A percentile compares a stretch with the other conserved stretches of the same genome.
phyloP scores from a whole-genome alignment of 352 stramenopile genomes.

The Pythium sp. region DNA sequence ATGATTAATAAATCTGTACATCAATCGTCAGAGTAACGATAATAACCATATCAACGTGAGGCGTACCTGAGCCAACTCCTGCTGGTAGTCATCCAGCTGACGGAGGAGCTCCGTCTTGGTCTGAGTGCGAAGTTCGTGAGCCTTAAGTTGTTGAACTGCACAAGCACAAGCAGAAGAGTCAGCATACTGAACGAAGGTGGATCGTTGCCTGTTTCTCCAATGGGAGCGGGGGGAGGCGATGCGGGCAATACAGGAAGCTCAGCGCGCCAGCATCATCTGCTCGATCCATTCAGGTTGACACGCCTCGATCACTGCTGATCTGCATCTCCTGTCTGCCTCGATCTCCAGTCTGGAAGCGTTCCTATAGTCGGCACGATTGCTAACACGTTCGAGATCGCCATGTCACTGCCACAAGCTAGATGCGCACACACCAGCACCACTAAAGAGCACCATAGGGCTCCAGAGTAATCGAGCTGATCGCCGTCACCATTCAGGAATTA shows the following conservation, averaged over 20 bases:
- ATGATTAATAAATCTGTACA: background rate
- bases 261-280: background rate
- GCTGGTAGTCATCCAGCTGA: conserved; percentile 97
- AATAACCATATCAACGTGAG: background rate
- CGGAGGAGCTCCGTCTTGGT: conserved; percentile 98
- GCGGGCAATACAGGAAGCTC: background rate
- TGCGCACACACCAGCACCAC: background rate
- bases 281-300: background rate
- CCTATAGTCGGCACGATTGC: background rate
- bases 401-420: background rate
- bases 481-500: background rate
- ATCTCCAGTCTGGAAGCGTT: background rate
- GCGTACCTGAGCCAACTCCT: conserved; percentile 91
- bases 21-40: background rate
- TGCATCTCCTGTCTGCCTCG: background rate
- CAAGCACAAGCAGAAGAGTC: conserved; percentile 6
- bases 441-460: no score
- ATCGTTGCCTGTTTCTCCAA: background rate
- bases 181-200: background rate
- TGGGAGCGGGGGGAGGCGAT: background rate
- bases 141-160: conserved; percentile 92
- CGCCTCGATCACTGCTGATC: background rate
- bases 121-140: conserved; percentile 97
- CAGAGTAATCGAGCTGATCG: no score
- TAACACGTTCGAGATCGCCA: background rate